Evolutionary conservation across 2,329 filamentous ascomycete species (phyloP).

Genomic region (Elsinoe australis): DNA sequence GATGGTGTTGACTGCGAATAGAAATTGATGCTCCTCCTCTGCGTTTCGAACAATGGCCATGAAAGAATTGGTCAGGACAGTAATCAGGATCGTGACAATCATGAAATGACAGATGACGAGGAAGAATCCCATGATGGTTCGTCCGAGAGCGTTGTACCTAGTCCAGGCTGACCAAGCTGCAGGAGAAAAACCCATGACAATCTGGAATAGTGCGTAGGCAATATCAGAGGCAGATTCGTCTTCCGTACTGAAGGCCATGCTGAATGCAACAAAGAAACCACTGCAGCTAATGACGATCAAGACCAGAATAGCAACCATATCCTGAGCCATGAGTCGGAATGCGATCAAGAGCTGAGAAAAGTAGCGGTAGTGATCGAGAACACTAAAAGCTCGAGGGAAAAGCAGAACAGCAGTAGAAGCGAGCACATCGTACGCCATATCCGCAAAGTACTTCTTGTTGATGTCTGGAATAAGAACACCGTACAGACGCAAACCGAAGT

Average conservation of each 20-base stretch:
- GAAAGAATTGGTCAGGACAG: constrained; percentile 92
- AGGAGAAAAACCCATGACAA: constrained; percentile 91
- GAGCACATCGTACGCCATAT: constrained; percentile 87
- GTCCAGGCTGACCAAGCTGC: constrained; percentile 89
- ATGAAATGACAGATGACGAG: constrained; percentile 93
- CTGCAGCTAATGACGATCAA: constrained; percentile 82
- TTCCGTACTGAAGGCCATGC: constrained; percentile 64
- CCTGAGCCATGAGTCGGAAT: constrained; percentile 87
- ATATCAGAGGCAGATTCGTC: constrained; percentile 63
- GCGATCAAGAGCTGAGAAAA: constrained; percentile 92
- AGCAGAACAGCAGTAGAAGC: constrained; percentile 84
- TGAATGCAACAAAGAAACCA: constrained; percentile 93
- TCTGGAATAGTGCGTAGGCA: constrained; percentile 88
- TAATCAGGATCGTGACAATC: constrained; percentile 87
- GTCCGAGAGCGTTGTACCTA: constrained; percentile 71
- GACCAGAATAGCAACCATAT: constrained; percentile 75
- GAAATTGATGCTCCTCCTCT: constrained; percentile 81
- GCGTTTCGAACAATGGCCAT: constrained; percentile 92
- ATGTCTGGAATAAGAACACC: constrained; percentile 71
- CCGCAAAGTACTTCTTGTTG: constrained; percentile 60
- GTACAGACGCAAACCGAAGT: constrained; percentile 84
- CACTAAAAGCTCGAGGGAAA: constrained; percentile 83
- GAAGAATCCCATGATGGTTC: constrained; percentile 68
- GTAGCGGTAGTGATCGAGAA: constrained; percentile 90
- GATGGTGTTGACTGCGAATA: constrained; percentile 94